Base-by-base conservation (phyloP, 2,329 filamentous ascomycete species). In the Phialophora macrospora region DNA sequence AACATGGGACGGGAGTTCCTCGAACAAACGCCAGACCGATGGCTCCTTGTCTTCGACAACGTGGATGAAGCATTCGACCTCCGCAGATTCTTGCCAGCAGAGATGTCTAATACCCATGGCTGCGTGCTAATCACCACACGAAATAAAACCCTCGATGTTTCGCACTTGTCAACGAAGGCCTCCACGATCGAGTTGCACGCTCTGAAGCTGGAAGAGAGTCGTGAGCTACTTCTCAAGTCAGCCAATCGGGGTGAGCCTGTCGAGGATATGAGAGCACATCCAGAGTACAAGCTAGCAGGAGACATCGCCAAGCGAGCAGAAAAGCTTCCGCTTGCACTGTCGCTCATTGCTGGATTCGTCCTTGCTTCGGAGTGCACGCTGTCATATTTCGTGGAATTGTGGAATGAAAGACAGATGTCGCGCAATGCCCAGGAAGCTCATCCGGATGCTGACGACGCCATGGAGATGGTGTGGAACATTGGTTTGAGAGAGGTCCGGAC, bases 401-500 rank as follows among this genome's bases (percentile, higher is more conserved):
- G 34, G 34, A 57, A 38, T 28, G 30, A 41, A 24, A 20, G 55
- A 3, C 55, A 57, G 55, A 41, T 38, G 30, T 44, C n/a, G 17
- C 8, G 55, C 9, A 26, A 24, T 20, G 34, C 55, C 9, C 30
- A 26, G 46, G 55, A 41, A 22, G n/a, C 34, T 2, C 20, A 34
- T 22, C 8, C 30, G 11, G 55, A 57, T 17, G 55, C 55, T 3
- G 20, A 57, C 26, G 34, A 30, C 26, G 34, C 55, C 17, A 38
- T 57, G 30, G 55, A 38, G 20, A 41, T 57, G 55, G 55, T 57
- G 20, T 57, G 30, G 55, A 57, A 57, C 28, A 44, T 57, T 38
- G 34, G 30, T 4, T 22, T 57, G 12, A 46, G 55, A 26, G 55
- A 57, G 30, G 30, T 57, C 32, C 9, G 38, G 11, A 38, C 30